Evolutionary conservation across 345 rosid genomes (phyloP), one percentile per base, ranked within the genome.

Genomic region (Aquilaria yunnanensis): DNA sequence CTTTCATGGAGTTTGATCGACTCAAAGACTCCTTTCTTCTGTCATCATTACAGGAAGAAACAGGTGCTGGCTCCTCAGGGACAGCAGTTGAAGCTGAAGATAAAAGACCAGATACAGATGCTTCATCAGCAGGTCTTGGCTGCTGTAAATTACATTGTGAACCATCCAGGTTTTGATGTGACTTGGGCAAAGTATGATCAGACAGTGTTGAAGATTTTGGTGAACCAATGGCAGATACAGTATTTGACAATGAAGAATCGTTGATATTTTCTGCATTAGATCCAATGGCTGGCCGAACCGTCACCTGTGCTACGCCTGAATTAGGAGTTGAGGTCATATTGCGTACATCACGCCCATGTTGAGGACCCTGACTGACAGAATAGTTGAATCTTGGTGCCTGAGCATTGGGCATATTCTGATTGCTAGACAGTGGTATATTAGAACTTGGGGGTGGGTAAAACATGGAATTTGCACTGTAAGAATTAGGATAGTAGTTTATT

Each of bases 351-450:
- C 67, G 80, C 23, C 62, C 52, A 73, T 75, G 82, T 51, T 81
- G 96, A 41, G 85, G 69, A 50, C 77, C 81, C 65, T 90, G 97
- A 73, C 54, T 66, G 57, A 70, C 72, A 4, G 87, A 34, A 67
- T 75, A 80, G 58, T 72, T 87, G 69, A 59, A 82, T 70, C 90
- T 83, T 29, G 86, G 70, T 2, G 77, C 85, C 74, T 86, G 99
- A 73, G 88, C 65, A 64, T 76, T 72, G 41, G 91, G 76, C 6
- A 85, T 33, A 56, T 88, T 72, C 72, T 86, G 97, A 61, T 74
- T 70, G 75, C 77, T 74, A 31, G 84, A 57, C 71, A 85, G 33
- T 5, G 97, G 84, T 32, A 78, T 66, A 37, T 37, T 37, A 64
- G 95, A 80, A 62, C 75, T 68, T n/a, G 79, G 69, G 57, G 79